Base-by-base conservation (phyloP, 2,329 filamentous ascomycete species). In the Xylogone sp. region DNA sequence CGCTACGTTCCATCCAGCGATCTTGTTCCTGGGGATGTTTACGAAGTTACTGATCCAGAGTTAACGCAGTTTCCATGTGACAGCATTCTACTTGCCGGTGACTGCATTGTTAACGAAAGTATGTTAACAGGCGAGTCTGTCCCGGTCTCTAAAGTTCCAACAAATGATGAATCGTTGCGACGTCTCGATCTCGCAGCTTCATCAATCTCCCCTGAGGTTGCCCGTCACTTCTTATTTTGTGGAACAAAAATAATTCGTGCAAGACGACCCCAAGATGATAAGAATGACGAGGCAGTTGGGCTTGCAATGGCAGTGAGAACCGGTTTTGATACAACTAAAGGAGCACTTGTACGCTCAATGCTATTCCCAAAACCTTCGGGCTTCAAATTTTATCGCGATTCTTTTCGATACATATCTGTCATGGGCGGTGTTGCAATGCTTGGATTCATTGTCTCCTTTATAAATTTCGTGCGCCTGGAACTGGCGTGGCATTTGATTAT, bases 71-170 rank as follows among this genome's bases (percentile, higher is more conserved):
- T 97, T 56, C 94, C 94, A 1, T 94, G 90, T 63, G 94, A 99
- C 68, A 96, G 93, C 68, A 74, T 99, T 29, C 74, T 99, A 5
- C 78, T 99, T 0, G 90, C 89, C 48, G 95, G 94, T 42, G 95
- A 99, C 70, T 97, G 92, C 64, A 97, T 99, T 56, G 92, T 99
- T 58, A 99, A 99, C 64, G 94, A 99, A 71, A 97, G 94, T 71
- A 99, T 99, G 94, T 81, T 99, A 31, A 99, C 94, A 39, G 88
- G 93, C 52, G 94, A 99, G 75, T 97, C 94, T 42, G 92, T 99
- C 3, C 95, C 94, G 2, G 93, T 99, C 1, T 96, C 92, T 2
- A 99, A 99, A 69, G 77, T 85, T 2, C 92, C 94, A 1, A 85
- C 90, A 3, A 90, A 82, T 2, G 86, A 96, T 64, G 85, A 93